These are phyloP conservation scores for Suillus clintonianus DNA, from an alignment of 768 basidiomycete genomes.

Conservation along the genomic window DNA sequence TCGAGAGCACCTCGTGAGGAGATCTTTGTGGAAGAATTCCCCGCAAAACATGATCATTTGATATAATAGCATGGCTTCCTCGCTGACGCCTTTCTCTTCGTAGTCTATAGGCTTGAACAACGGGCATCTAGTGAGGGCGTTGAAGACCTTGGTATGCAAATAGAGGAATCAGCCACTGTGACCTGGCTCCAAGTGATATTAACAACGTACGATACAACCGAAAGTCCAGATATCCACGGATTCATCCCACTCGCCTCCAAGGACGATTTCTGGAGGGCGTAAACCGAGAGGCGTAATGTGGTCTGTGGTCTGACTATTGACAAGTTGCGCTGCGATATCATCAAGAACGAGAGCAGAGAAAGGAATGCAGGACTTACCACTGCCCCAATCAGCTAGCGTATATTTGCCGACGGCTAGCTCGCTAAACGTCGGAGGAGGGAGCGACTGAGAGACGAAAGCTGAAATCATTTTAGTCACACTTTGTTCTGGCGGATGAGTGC, in stretches of 20 bases:
- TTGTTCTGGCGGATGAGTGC: conserved; percentile 9
- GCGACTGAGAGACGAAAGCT: conserved; percentile 13
- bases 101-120: conserved; percentile 2
- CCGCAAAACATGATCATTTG: conserved; percentile 9
- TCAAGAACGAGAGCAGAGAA: background rate
- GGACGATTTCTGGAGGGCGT: conserved; percentile 27
- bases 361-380: conserved; percentile 6
- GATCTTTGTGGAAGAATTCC: conserved; percentile 1
- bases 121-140: background rate
- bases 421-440: conserved; percentile 18
- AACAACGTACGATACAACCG: conserved; percentile 23
- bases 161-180: background rate
- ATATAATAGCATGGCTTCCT: conserved; percentile 5
- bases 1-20: conserved; percentile 3
- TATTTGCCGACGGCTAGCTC: conserved; percentile 16
- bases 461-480: conserved; percentile 19
- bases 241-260: conserved; percentile 17
- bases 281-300: conserved; percentile 17
- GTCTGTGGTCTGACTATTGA: conserved; percentile 12
- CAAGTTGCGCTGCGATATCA: conserved; percentile 7
- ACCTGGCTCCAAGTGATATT: conserved; percentile 22
- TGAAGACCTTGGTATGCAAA: conserved; percentile 3
- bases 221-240: conserved; percentile 29
- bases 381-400: conserved; percentile 18
- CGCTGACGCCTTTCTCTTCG: background rate